A percentile compares a stretch with the other conserved stretches of the same genome.
These are phyloP conservation scores for Dothideomycetes sp. DNA, from an alignment of 2,329 filamentous ascomycete species.

Conservation along the genomic window DNA sequence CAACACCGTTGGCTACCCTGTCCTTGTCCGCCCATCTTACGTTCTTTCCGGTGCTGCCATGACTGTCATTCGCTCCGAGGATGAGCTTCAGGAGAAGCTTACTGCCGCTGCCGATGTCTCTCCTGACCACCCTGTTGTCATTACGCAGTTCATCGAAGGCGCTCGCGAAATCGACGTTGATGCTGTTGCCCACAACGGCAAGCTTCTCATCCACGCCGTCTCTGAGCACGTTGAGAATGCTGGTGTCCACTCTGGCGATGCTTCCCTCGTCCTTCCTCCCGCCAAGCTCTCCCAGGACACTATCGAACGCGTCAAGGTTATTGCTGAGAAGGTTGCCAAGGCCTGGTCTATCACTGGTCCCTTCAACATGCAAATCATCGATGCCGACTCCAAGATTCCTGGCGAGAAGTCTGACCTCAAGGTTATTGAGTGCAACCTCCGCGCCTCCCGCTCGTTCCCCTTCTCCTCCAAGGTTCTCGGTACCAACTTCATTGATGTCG, in stretches of 20 bases:
- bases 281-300: conserved; percentile 63
- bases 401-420: conserved; percentile 64
- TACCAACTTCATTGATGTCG: conserved; percentile 91
- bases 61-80: conserved; percentile 84
- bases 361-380: conserved; percentile 99
- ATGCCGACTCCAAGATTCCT: conserved; percentile 66
- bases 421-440: conserved; percentile 97
- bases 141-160: conserved; percentile 96
- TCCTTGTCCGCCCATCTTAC: conserved; percentile 88
- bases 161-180: conserved; percentile 96
- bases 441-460: conserved; percentile 93
- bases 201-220: conserved; percentile 82
- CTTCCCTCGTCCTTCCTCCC: conserved; percentile 85
- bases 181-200: conserved; percentile 75
- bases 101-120: conserved; percentile 82
- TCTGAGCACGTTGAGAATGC: conserved; percentile 95
- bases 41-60: conserved; percentile 96
- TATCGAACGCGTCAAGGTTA: conserved; percentile 85
- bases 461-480: conserved; percentile 97
- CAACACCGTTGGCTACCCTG: conserved; percentile 76
- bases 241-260: conserved; percentile 95
- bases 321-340: conserved; percentile 90
- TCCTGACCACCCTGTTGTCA: conserved; percentile 94
- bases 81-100: conserved; percentile 90
- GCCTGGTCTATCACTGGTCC: conserved; percentile 96